Evolutionary conservation across 2,329 filamentous ascomycete species (phyloP).

Genomic region (Diaporthe helianthi): DNA sequence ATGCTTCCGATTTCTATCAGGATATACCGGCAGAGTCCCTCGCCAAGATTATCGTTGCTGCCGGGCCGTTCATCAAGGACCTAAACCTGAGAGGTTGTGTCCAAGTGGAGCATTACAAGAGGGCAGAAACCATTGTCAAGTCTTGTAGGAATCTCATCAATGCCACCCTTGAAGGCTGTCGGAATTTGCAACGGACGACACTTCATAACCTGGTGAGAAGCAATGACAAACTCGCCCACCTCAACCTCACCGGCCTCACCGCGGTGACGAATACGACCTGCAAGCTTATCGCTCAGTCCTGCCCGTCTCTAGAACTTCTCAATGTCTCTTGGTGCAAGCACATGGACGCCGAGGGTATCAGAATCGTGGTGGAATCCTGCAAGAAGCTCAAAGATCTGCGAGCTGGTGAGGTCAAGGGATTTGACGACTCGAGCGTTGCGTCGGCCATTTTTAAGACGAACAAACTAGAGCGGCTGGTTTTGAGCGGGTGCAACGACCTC

Average conservation of each 20-base stretch:
- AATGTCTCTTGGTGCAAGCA: constrained; percentile 95
- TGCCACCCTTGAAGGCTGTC: constrained; percentile 87
- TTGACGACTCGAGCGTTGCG: constrained; percentile 77
- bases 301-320: constrained; percentile 80
- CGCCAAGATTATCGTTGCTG: constrained; percentile 81
- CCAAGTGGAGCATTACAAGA: constrained; percentile 84
- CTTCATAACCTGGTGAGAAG: constrained; percentile 77
- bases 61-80: constrained; percentile 89
- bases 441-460: constrained; percentile 80
- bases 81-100: constrained; percentile 91
- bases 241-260: constrained; percentile 84
- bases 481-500: constrained; percentile 81
- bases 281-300: constrained; percentile 83
- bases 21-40: constrained; percentile 85
- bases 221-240: constrained; percentile 79
- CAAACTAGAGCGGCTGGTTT: constrained; percentile 79
- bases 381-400: constrained; percentile 78
- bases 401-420: constrained; percentile 81
- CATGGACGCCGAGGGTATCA: constrained; percentile 79
- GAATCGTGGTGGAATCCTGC: constrained; percentile 75
- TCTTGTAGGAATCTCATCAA: constrained; percentile 87
- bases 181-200: constrained; percentile 79
- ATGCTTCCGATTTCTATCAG: constrained; percentile 85
- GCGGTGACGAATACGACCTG: constrained; percentile 84
- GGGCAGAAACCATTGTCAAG: constrained; percentile 77